phyloP scores from a whole-genome alignment of 179 eudicot genomes.

The Silene coronaria region DNA sequence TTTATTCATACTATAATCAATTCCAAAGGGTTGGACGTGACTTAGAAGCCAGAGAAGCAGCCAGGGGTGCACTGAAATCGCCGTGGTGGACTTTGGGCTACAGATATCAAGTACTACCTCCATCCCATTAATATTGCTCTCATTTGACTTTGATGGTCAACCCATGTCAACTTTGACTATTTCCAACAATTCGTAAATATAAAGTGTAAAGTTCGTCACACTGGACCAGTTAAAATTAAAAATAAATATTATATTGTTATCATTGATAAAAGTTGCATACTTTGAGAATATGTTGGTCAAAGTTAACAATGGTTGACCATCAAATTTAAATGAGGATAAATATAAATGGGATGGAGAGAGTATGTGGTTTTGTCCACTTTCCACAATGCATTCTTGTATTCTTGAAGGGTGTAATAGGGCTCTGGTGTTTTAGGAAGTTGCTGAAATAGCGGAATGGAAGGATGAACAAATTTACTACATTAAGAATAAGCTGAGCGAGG shows the following conservation, averaged over 20 bases:
- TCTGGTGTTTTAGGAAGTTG: conserved; percentile 57
- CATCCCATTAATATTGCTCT: neutral
- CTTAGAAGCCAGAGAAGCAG: conserved; percentile 79
- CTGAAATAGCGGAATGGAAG: conserved; percentile 80
- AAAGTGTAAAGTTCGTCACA: neutral
- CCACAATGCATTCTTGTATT: neutral
- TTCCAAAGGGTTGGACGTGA: conserved; percentile 67
- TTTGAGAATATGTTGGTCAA: neutral
- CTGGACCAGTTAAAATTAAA: neutral
- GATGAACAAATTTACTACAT: conserved; percentile 81
- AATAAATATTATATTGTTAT: no score
- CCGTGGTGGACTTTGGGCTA: conserved; percentile 99
- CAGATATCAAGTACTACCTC: conserved; percentile 49
- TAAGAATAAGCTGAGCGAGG: conserved; percentile 64
- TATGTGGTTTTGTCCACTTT: conserved; percentile 16
- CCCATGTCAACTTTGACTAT: neutral
- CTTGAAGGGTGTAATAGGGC: neutral
- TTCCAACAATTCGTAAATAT: neutral
- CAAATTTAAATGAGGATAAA: neutral
- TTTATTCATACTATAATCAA: conserved; percentile 2
- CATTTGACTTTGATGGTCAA: neutral
- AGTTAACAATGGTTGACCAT: neutral
- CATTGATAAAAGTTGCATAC: neutral
- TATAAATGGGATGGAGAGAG: neutral
- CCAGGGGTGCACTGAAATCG: conserved; percentile 78